phyloP scores from a whole-genome alignment of 805 yeast species.

The Danielozyma ontarioensis region DNA sequence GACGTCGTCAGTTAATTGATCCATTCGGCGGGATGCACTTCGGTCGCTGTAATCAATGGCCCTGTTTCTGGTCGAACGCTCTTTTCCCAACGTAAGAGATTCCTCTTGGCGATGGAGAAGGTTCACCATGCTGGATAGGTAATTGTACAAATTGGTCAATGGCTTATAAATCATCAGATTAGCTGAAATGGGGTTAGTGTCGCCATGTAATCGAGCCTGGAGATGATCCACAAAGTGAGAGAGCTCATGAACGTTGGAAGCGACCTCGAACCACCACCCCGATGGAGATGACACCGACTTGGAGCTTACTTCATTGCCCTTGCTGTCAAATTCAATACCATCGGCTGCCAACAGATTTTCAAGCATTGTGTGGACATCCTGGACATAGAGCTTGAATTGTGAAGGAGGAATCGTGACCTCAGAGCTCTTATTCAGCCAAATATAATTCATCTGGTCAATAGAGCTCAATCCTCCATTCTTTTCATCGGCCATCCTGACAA shows the following conservation, averaged over 20 bases:
- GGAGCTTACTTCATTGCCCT: slow-evolving; percentile 23
- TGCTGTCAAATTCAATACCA: slow-evolving; percentile 31
- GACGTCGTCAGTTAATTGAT: neutral
- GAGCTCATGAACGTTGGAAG: slow-evolving; percentile 24
- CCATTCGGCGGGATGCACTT: neutral
- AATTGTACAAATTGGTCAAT: slow-evolving; percentile 20
- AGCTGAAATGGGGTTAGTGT: slow-evolving; percentile 7
- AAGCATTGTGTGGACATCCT: slow-evolving; percentile 33
- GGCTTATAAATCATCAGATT: slow-evolving; percentile 23
- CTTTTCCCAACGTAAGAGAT: slow-evolving; percentile 3
- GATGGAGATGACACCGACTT: too few species aligned
- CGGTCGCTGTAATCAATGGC: slow-evolving; percentile 4
- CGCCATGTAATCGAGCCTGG: slow-evolving; percentile 12
- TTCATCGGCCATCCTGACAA: slow-evolving; percentile 31
- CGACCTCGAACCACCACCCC: slow-evolving; percentile 32
- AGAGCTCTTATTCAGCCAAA: slow-evolving; percentile 9
- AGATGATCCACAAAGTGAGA: slow-evolving; percentile 20
- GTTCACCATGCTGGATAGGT: slow-evolving; percentile 23
- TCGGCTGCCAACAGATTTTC: slow-evolving; percentile 18
- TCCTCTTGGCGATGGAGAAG: slow-evolving; percentile 22
- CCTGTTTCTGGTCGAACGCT: neutral
- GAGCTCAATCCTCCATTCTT: slow-evolving; percentile 33
- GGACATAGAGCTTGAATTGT: slow-evolving; percentile 35
- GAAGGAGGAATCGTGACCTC: slow-evolving; percentile 15
- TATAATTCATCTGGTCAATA: slow-evolving; percentile 26